Conservation (phyloP, 2,329 filamentous ascomycete genomes). For the Passalora sequoiae region DNA sequence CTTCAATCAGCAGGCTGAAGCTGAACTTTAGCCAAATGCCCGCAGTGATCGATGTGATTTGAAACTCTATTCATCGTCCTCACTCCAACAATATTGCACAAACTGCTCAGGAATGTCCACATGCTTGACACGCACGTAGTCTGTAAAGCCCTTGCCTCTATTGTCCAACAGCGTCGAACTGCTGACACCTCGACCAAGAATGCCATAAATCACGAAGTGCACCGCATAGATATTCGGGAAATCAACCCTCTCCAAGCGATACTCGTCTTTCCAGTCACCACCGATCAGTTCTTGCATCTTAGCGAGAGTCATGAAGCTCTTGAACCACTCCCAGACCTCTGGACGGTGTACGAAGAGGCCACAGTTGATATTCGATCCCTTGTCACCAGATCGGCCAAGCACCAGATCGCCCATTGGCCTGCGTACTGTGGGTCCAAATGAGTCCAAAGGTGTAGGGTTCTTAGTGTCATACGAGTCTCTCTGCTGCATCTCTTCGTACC, state of each 20-base stretch:
- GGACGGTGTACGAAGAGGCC: constrained; percentile 36
- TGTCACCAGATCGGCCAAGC: constrained; percentile 26
- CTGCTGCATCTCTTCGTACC: constrained; percentile 14
- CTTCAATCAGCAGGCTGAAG: too few relatives aligned
- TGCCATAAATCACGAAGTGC: constrained; percentile 30
- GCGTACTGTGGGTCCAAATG: not conserved
- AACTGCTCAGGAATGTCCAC: too few relatives aligned
- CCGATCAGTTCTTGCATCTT: constrained; percentile 22
- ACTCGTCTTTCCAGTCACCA: constrained; percentile 20
- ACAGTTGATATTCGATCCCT: constrained; percentile 24
- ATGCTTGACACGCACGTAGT: too few relatives aligned
- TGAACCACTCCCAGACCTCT: too few relatives aligned
- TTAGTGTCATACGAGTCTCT: too few relatives aligned
- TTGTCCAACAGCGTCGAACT: constrained; percentile 13
- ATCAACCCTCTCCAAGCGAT: constrained; percentile 34
- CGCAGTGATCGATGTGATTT: too few relatives aligned
- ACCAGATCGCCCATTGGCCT: constrained; percentile 16
- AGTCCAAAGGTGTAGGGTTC: not conserved
- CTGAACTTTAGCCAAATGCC: too few relatives aligned
- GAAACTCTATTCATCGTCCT: too few relatives aligned
- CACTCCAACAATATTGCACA: too few relatives aligned
- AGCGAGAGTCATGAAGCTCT: too few relatives aligned
- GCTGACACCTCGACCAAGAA: constrained; percentile 13
- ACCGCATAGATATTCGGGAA: constrained; percentile 35
- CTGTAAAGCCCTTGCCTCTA: constrained; percentile 17